Percentiles rank a stretch among this genome's conserved stretches.
Evolutionary conservation across 31 red algal genomes (phyloP).

Genomic region (Bonnemaisonia californica): DNA sequence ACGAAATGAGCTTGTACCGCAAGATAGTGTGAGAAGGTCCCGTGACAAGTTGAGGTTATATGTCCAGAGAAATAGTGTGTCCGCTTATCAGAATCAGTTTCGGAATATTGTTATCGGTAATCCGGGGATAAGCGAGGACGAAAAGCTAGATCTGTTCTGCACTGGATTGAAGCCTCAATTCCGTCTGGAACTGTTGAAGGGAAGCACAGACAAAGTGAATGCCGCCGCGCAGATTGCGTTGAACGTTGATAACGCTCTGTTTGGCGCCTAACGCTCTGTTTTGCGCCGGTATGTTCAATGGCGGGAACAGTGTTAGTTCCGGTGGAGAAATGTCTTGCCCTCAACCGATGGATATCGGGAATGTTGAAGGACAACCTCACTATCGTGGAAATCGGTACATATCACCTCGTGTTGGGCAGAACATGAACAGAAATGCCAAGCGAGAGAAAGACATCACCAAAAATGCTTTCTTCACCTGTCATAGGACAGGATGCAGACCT

Average conservation of each 20-base stretch:
- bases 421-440: too few species aligned
- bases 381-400: too few species aligned
- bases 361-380: conserved; percentile 18
- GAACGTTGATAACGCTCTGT: conserved; percentile 25
- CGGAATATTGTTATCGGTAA: conserved; percentile 7
- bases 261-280: too few species aligned
- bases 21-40: conserved; percentile 13
- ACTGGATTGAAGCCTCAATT: conserved; percentile 20
- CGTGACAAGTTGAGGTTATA: background rate
- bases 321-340: background rate
- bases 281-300: conserved; percentile 28
- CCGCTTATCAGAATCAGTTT: conserved; percentile 1
- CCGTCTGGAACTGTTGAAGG: conserved; percentile 22
- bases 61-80: background rate
- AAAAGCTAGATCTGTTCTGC: conserved; percentile 21
- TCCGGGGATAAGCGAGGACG: conserved; percentile 7
- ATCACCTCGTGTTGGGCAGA: too few species aligned
- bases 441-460: conserved; percentile 21
- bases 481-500: conserved; percentile 37
- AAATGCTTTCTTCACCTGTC: conserved; percentile 31
- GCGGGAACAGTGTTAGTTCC: too few species aligned
- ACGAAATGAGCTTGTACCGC: conserved; percentile 14
- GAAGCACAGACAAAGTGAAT: background rate
- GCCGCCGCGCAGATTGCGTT: background rate
- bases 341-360: conserved; percentile 22